Conservation (phyloP, 495 filamentous ascomycete species). For the Mytilinidion resinicola region DNA sequence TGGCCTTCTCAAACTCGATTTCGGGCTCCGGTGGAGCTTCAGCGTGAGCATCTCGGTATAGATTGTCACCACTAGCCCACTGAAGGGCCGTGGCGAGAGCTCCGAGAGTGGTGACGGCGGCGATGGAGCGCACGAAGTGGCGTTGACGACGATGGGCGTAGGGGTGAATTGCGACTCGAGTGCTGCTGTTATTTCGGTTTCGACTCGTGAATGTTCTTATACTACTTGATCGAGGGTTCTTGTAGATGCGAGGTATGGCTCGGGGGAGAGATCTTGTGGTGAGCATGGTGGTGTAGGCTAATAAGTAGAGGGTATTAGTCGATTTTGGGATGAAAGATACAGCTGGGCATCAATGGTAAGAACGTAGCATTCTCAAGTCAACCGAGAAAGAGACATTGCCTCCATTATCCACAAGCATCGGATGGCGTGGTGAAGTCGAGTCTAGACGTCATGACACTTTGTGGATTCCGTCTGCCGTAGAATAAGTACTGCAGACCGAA, state of each 20-base stretch:
- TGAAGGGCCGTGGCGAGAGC: constrained; percentile 24
- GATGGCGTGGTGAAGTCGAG: too few relatives aligned
- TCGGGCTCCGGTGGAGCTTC: constrained; percentile 43
- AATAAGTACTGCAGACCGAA: too few relatives aligned
- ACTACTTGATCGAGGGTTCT: constrained; percentile 8
- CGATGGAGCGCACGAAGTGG: constrained; percentile 31
- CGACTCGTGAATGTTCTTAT: constrained; percentile 10
- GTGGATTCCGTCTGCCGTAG: too few relatives aligned
- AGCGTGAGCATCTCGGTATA: constrained; percentile 39
- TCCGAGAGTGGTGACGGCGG: constrained; percentile 24
- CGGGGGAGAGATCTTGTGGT: constrained; percentile 20
- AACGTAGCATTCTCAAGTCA: not conserved
- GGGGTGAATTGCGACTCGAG: constrained; percentile 11
- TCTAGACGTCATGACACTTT: too few relatives aligned
- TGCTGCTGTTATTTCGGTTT: constrained; percentile 1
- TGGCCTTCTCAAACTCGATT: constrained; percentile 54
- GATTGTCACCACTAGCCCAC: constrained; percentile 20
- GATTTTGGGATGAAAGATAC: too few relatives aligned
- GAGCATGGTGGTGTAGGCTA: constrained; percentile 16
- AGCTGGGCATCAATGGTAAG: not conserved
- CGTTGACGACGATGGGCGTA: constrained; percentile 34
- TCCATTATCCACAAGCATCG: too few relatives aligned
- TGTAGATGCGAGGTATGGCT: constrained; percentile 2
- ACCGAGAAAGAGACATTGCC: too few relatives aligned
- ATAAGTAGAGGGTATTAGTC: not conserved